Evolutionary conservation across 169 alveolate species (phyloP).

Genomic region (Theileria parva): DNA sequence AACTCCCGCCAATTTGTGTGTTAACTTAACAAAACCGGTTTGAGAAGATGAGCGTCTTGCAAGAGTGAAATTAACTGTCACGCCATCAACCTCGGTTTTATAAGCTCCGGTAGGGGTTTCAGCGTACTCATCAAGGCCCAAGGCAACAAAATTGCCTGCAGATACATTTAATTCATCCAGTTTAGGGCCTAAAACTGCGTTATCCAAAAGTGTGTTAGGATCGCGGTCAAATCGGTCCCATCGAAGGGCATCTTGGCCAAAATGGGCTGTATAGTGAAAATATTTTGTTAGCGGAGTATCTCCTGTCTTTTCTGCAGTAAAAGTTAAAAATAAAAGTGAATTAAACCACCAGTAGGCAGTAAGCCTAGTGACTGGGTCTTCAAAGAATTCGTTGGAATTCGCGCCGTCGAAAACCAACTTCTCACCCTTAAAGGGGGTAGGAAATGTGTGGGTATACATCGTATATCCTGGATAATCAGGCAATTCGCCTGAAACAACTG

Average conservation of each 20-base stretch:
- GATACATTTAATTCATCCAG: conserved; percentile 2
- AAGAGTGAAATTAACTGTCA: neutral
- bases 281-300: conserved; percentile 6
- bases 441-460: conserved; percentile 11
- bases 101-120: conserved; percentile 11
- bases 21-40: conserved; percentile 11
- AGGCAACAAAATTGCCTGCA: conserved; percentile 3
- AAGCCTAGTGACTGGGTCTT: conserved; percentile 9
- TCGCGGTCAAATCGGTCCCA: conserved; percentile 4
- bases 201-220: conserved; percentile 1
- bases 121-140: neutral
- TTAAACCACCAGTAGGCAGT: conserved; percentile 19
- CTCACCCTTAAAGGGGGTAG: conserved; percentile 3
- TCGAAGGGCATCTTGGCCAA: neutral
- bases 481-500: conserved; percentile 1
- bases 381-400: neutral
- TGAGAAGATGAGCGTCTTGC: neutral
- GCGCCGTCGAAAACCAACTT: conserved; percentile 8
- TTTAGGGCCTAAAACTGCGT: neutral
- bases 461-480: conserved; percentile 16
- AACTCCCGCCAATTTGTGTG: neutral
- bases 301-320: neutral
- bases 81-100: neutral
- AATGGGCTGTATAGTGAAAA: conserved; percentile 2
- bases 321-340: conserved; percentile 12